phyloP scores from a whole-genome alignment of 768 basidiomycete genomes.

The Boletus vinaceobasis region DNA sequence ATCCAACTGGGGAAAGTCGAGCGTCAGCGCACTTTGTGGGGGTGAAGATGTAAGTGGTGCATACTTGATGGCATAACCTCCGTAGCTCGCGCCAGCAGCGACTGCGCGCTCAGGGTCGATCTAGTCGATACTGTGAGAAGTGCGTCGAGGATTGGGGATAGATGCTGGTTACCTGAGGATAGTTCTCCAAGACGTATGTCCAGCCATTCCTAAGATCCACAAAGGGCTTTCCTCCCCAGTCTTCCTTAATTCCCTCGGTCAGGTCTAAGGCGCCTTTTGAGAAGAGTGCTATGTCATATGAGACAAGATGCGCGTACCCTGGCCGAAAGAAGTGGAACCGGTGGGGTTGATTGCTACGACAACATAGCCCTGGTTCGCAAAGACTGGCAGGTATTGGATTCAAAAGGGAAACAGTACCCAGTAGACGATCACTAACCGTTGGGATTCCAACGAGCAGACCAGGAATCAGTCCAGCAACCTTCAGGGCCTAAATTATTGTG shows the following conservation, averaged over 20 bases:
- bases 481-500: slow-evolving; percentile 53
- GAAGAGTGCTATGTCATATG: background rate
- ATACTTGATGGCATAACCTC: slow-evolving; percentile 87
- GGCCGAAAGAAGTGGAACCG: slow-evolving; percentile 90
- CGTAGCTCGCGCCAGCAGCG: slow-evolving; percentile 81
- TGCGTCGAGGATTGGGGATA: background rate
- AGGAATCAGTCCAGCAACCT: slow-evolving; percentile 85
- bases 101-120: slow-evolving; percentile 68
- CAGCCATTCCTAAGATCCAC: slow-evolving; percentile 73
- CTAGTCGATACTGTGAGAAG: slow-evolving; percentile 32
- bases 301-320: slow-evolving; percentile 43
- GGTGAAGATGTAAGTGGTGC: slow-evolving; percentile 11
- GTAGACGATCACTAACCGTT: slow-evolving; percentile 46
- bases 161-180: slow-evolving; percentile 55
- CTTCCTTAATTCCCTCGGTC: slow-evolving; percentile 74
- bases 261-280: slow-evolving; percentile 44
- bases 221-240: slow-evolving; percentile 88
- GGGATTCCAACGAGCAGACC: slow-evolving; percentile 92
- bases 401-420: background rate
- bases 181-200: slow-evolving; percentile 62
- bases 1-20: slow-evolving; percentile 66
- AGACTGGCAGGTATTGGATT: slow-evolving; percentile 43
- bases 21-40: slow-evolving; percentile 1
- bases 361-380: slow-evolving; percentile 87
- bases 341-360: slow-evolving; percentile 89